Percentiles rank a stretch among this genome's conserved stretches.
phyloP scores from a whole-genome alignment of 768 basidiomycete genomes.

The Dioszegia aurantiaca region DNA sequence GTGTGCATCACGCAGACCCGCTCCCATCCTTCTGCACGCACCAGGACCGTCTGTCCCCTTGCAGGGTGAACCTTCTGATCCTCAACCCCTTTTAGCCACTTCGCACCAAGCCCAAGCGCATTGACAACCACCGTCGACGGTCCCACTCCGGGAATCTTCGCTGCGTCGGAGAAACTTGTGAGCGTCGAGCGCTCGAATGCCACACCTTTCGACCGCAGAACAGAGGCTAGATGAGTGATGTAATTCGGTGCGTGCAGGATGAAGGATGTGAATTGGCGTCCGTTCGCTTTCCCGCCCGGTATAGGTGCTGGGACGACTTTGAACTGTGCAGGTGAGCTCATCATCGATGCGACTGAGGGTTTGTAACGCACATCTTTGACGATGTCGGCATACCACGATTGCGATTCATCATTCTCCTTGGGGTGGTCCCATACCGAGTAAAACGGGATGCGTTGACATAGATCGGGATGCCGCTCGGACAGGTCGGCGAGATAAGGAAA shows the following conservation, averaged over 20 bases:
- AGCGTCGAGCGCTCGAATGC: slow-evolving; percentile 53
- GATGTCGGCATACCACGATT: slow-evolving; percentile 38
- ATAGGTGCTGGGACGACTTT: slow-evolving; percentile 13
- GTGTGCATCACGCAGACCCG: slow-evolving; percentile 51
- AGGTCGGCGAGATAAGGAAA: slow-evolving; percentile 33
- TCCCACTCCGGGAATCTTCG: slow-evolving; percentile 72
- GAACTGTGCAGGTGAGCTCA: slow-evolving; percentile 10
- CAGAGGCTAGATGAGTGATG: slow-evolving; percentile 57
- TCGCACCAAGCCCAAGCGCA: slow-evolving; percentile 63
- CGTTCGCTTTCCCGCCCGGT: slow-evolving; percentile 17
- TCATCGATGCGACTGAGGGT: neutral
- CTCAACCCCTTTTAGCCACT: slow-evolving; percentile 74
- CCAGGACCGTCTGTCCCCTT: slow-evolving; percentile 77
- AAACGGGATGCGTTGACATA: slow-evolving; percentile 37
- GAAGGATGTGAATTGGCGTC: slow-evolving; percentile 55
- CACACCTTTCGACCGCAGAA: slow-evolving; percentile 55
- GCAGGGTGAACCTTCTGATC: slow-evolving; percentile 72
- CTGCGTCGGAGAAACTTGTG: slow-evolving; percentile 74
- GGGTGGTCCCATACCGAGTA: slow-evolving; percentile 28
- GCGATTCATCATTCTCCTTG: neutral
- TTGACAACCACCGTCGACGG: slow-evolving; percentile 70
- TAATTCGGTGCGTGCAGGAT: slow-evolving; percentile 60
- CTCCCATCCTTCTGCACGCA: slow-evolving; percentile 62
- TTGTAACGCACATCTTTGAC: slow-evolving; percentile 38
- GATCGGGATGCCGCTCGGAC: slow-evolving; percentile 35